A percentile compares a stretch with the other conserved stretches of the same genome.
Conservation (phyloP, 2,329 filamentous ascomycete genomes). For the Exophiala sideris region DNA sequence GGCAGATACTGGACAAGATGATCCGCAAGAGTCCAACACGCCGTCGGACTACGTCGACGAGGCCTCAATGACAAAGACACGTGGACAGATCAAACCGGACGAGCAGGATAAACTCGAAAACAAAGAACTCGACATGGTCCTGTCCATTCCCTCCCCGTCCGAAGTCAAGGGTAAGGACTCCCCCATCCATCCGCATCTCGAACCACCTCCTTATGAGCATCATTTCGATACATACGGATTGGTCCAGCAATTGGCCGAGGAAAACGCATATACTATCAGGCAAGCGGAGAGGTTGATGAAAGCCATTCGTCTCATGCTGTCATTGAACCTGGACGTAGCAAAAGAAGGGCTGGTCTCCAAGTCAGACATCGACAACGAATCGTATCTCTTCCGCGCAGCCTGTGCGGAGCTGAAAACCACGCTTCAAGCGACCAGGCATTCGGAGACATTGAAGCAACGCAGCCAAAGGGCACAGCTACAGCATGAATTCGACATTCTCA, state of each 20-base stretch:
- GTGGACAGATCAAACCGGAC: constrained; percentile 10
- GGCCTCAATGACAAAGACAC: constrained; percentile 8
- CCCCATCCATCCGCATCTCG: constrained; percentile 43
- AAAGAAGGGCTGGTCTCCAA: constrained; percentile 80
- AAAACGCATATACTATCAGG: constrained; percentile 63
- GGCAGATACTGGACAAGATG: constrained; percentile 21
- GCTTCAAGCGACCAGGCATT: constrained; percentile 71
- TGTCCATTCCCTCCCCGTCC: constrained; percentile 41
- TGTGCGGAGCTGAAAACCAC: constrained; percentile 89
- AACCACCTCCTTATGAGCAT: constrained; percentile 78
- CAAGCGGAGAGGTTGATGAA: constrained; percentile 92
- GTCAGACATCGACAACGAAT: constrained; percentile 89
- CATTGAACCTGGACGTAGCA: constrained; percentile 76
- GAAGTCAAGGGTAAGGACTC: constrained; percentile 26
- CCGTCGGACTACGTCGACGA: constrained; percentile 20
- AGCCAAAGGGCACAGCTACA: constrained; percentile 81
- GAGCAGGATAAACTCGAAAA: constrained; percentile 18
- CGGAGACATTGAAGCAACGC: constrained; percentile 75
- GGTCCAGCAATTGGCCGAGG: constrained; percentile 70
- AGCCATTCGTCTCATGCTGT: constrained; percentile 72
- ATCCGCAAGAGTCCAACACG: constrained; percentile 19
- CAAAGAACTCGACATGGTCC: constrained; percentile 38
- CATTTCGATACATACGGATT: constrained; percentile 94
- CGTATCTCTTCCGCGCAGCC: constrained; percentile 89
- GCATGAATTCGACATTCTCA: constrained; percentile 91